phyloP scores from a whole-genome alignment of 768 basidiomycete species.

The Termitomyces sp. region DNA sequence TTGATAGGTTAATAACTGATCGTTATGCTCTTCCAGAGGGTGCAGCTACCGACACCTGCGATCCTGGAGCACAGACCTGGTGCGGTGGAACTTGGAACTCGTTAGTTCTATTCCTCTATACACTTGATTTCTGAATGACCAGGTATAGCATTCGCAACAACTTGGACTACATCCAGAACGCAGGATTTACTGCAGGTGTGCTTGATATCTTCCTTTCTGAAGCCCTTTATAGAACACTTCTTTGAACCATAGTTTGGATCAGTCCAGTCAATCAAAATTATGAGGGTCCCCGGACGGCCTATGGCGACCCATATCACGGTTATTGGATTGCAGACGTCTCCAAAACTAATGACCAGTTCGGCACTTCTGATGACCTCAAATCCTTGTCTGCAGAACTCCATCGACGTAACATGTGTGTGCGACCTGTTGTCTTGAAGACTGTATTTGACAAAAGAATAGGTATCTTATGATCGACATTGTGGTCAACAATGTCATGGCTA shows the following conservation, averaged over 20 bases:
- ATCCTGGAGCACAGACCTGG: constrained; percentile 60
- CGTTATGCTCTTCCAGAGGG: constrained; percentile 68
- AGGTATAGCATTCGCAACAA: constrained; percentile 56
- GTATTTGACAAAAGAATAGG: constrained; percentile 25
- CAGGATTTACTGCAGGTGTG: constrained; percentile 76
- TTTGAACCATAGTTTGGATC: constrained; percentile 61
- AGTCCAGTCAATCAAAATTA: constrained; percentile 81
- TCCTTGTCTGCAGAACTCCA: constrained; percentile 61
- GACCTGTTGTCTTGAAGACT: constrained; percentile 1
- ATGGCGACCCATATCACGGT: constrained; percentile 84
- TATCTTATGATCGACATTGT: constrained; percentile 87
- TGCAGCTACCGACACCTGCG: constrained; percentile 50
- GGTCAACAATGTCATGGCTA: constrained; percentile 83
- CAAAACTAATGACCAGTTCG: constrained; percentile 60
- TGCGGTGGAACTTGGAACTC: constrained; percentile 88
- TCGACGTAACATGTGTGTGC: constrained; percentile 62
- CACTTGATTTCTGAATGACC: not conserved
- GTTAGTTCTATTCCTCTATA: constrained; percentile 24
- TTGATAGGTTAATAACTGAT: constrained; percentile 62
- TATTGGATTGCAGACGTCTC: constrained; percentile 76
- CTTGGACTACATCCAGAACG: constrained; percentile 82
- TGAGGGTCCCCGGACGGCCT: constrained; percentile 62
- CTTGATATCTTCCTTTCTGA: constrained; percentile 2
- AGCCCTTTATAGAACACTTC: not conserved
- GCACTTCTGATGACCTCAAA: constrained; percentile 63